Base-by-base conservation (phyloP, 352 stramenopile species). In the Phytophthora cajani region DNA sequence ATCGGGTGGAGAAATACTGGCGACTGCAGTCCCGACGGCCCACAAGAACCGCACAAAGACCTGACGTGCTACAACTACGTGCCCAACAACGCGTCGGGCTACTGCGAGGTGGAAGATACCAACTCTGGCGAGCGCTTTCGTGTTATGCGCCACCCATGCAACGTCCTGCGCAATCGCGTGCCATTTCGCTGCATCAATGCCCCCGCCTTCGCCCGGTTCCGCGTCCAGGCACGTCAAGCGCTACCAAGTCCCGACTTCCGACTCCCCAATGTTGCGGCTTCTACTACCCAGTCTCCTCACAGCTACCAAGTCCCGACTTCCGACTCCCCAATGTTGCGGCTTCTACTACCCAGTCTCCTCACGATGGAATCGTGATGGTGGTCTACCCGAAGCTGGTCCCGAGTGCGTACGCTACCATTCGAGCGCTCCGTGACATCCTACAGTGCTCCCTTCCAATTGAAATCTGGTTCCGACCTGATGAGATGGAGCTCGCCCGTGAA, bases 401-500 rank as follows among this genome's bases (percentile, higher is more conserved):
- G 14, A 79, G 78, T 30, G 62, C 68, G 4, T 75, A 55, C 27
- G 68, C 68, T 10, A 75, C 68, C 2, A 71, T 75, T 71, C 53
- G 69, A 44, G 14, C 77, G 74, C 59, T 80, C 52, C 51, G 67
- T 32, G 21, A 80, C 1, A 42, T 58, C 14, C 64, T 81, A 23
- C 58, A 58, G 12, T 91, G 79, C 36, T 40, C 46, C 10, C 56
- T 91, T 38, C 83, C 81, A 1, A 82, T 91, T 52, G 83, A 90
- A 36, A 66, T 90, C n/a, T 90, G 82, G 82, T 89, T 72, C 51
- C 61, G 74, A n/a, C 58, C 54, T 3, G 67, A 79, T 10, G 81
- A 89, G 52, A 65, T 86, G 50, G 42, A 58, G 17, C 8, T 56
- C 10, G 55, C 46, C 5, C 42, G 57, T 17, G 16, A 64, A 12